Evolutionary conservation across 225 moss, liverwort and hornwort genomes (phyloP), one percentile per base, ranked within the genome.

Genomic region (Bryoerythrophyllum caledonicum): DNA sequence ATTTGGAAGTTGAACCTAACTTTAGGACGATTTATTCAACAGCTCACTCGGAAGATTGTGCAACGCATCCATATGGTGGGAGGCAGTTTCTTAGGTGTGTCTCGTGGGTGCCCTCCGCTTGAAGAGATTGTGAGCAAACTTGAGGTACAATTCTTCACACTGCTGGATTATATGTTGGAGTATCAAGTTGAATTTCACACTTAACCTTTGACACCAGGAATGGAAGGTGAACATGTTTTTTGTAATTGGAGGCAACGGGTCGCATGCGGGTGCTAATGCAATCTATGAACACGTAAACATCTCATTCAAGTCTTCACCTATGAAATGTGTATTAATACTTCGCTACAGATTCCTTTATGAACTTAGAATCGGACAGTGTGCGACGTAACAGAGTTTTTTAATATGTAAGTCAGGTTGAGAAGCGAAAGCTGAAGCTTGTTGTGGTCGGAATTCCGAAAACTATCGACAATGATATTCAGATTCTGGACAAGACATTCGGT

Each of bases 241-340:
- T 80, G 90, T 94, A 16, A 92, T 96, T 59, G 96, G 96, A 77
- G 96, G 96, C 75, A 96, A 96, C 72, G 96, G 96, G 32, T 94
- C 92, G 43, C 96, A 96, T 58, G 92, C 92, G 23, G 94, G 94
- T 75, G 96, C 96, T 13, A 90, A 89, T 72, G 92, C 92, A 55
- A 96, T 96, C 64, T 92, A 85, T 64, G 38, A 88, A 67, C 87
- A 87, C 60, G 95, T 95, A 72, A 72, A 37, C 37, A 52, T 27
- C 67, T 57, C 1, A 37, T 49, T 43, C 60, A 54, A 52, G 52
- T 59, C 16, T 56, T 16, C 9, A 12, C 17, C 24, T 2, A 0
- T 17, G 44, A 46, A 60, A n/a, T 43, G 32, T 55, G 14, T 4
- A 41, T 40, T 8, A 27, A 55, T 54, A 26, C 20, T 53, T 26